Percentiles rank a stretch among this genome's conserved stretches.
Conservation (phyloP, 2,329 filamentous ascomycete genomes). For the Hirsutella rhossiliensis region DNA sequence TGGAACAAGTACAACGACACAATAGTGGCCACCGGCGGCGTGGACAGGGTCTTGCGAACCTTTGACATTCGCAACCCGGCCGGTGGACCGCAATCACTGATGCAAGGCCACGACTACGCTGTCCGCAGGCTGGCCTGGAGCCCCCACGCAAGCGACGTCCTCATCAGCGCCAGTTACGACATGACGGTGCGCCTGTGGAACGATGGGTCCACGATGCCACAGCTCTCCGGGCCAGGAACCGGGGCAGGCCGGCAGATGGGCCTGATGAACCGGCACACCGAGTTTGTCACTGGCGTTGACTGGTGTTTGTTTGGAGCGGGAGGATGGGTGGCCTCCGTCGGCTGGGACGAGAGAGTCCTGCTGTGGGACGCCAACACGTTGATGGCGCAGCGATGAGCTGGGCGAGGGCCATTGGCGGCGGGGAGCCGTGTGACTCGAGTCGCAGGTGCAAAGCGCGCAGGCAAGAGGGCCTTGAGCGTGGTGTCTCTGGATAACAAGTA, state of each 20-base stretch:
- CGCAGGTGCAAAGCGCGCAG: no score
- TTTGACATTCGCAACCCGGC: conserved; percentile 77
- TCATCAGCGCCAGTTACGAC: conserved; percentile 88
- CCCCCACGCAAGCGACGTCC: conserved; percentile 78
- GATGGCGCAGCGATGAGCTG: conserved; percentile 14
- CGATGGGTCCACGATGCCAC: conserved; percentile 45
- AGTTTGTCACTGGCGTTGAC: conserved; percentile 92
- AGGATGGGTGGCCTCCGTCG: conserved; percentile 88
- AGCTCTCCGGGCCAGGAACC: conserved; percentile 21
- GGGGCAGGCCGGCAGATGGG: conserved; percentile 61
- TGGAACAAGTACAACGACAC: conserved; percentile 97
- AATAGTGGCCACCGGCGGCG: conserved; percentile 76
- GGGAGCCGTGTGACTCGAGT: neutral
- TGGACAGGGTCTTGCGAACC: conserved; percentile 75
- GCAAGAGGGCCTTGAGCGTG: no score
- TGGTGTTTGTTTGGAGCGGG: conserved; percentile 96
- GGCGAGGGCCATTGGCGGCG: neutral
- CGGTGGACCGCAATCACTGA: conserved; percentile 58
- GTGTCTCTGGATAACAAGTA: no score
- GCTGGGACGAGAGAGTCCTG: conserved; percentile 85
- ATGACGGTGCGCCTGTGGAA: conserved; percentile 96
- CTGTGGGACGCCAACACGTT: conserved; percentile 75
- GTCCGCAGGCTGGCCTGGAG: conserved; percentile 81
- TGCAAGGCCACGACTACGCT: conserved; percentile 85
- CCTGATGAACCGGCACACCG: conserved; percentile 83